Evolutionary conservation across 2,329 filamentous ascomycete genomes (phyloP).

Genomic region (Thermoascus crustaceus): DNA sequence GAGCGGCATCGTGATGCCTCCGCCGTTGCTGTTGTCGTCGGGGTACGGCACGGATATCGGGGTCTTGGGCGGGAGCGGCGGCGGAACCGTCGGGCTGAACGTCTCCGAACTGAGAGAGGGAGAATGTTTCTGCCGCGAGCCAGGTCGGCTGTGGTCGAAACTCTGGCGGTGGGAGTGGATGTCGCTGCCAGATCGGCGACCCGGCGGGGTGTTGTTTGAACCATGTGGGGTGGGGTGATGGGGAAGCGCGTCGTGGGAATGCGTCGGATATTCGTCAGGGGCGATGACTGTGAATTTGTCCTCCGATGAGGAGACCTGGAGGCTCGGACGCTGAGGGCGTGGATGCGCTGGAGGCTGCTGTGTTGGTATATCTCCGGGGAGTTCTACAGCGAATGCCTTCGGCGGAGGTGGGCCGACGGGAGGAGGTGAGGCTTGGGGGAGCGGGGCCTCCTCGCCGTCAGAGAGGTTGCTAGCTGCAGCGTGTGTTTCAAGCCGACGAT

Average conservation of each 20-base stretch:
- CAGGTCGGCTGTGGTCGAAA: constrained; percentile 28
- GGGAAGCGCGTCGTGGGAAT: constrained; percentile 25
- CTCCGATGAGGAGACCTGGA: constrained; percentile 49
- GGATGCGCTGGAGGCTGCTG: constrained; percentile 26
- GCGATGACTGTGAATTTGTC: constrained; percentile 62
- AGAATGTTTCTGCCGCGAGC: constrained; percentile 21
- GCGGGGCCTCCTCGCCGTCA: constrained; percentile 24
- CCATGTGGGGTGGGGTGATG: constrained; percentile 24
- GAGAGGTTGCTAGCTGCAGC: constrained; percentile 26
- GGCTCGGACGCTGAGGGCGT: constrained; percentile 14
- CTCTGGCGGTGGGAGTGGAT: constrained; percentile 26
- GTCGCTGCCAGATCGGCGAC: constrained; percentile 21
- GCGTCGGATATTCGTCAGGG: constrained; percentile 50
- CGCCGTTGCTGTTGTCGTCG: constrained; percentile 19
- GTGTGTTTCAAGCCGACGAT: constrained; percentile 54
- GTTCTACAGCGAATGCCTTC: constrained; percentile 47
- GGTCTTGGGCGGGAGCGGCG: constrained; percentile 69
- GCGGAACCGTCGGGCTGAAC: constrained; percentile 38
- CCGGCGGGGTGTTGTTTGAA: constrained; percentile 14
- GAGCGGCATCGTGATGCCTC: constrained; percentile 27
- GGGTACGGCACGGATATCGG: constrained; percentile 58
- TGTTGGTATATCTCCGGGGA: constrained; percentile 47
- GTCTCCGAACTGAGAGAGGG: constrained; percentile 31
- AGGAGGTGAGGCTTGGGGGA: constrained; percentile 21
- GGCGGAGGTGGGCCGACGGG: constrained; percentile 32